These are phyloP conservation scores for Selaginella tamariscina DNA, from an alignment of 75 land plant genomes.

Conservation along the genomic window DNA sequence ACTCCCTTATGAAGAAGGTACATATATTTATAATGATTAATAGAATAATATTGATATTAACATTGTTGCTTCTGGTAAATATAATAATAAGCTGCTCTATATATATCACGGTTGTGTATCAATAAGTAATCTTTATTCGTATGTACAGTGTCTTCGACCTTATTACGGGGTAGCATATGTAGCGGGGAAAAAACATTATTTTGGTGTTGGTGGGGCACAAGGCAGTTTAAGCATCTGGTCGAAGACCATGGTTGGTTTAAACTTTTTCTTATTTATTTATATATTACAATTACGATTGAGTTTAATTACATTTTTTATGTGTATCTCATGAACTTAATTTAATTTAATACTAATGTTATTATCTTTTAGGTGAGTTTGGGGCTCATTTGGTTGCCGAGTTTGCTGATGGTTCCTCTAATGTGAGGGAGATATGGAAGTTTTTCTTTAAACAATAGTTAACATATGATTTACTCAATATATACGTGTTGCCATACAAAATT, in stretches of 20 bases:
- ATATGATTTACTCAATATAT: too few species aligned
- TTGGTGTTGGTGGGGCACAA: slow-evolving; percentile 89
- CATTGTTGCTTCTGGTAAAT: too few species aligned
- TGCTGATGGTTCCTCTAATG: slow-evolving; percentile 2
- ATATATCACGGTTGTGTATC: too few species aligned
- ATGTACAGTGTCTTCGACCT: slow-evolving; percentile 43
- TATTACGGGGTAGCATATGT: slow-evolving; percentile 73
- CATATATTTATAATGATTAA: too few species aligned
- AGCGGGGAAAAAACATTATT: slow-evolving; percentile 92
- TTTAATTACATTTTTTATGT: background rate
- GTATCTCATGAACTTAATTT: background rate
- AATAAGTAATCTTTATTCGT: background rate
- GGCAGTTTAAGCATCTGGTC: slow-evolving; percentile 53
- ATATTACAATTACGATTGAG: background rate
- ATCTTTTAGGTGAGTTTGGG: slow-evolving; percentile 8
- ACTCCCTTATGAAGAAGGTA: slow-evolving; percentile 66
- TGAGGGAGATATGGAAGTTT: slow-evolving; percentile 15
- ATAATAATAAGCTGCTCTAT: too few species aligned
- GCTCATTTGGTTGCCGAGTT: slow-evolving; percentile 15
- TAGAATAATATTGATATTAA: too few species aligned
- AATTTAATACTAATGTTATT: background rate
- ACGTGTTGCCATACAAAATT: too few species aligned
- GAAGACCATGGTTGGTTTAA: slow-evolving; percentile 68
- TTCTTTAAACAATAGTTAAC: background rate
- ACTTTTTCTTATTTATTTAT: background rate